These are phyloP conservation scores for Aspergillus latus DNA, from an alignment of 2,329 filamentous ascomycete genomes.

Conservation along the genomic window DNA sequence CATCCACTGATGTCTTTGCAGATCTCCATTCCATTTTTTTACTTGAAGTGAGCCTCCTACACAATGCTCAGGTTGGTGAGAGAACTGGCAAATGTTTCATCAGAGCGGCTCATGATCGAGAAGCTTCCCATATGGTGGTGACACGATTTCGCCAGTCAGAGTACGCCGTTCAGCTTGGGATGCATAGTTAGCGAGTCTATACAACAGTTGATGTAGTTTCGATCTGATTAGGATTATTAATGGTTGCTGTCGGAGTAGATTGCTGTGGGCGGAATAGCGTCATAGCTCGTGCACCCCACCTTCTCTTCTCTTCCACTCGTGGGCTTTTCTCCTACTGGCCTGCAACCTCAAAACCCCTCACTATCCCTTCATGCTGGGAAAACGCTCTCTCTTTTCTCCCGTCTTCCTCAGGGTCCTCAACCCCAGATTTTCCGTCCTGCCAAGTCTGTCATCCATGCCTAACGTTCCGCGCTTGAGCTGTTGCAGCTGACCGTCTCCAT, in stretches of 20 bases:
- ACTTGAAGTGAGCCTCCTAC: too few relatives aligned
- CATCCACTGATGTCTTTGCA: too few relatives aligned
- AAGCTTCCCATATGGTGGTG: too few relatives aligned
- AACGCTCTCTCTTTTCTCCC: constrained; percentile 17
- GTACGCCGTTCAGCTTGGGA: too few relatives aligned
- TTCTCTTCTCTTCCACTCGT: constrained; percentile 1
- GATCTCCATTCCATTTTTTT: too few relatives aligned
- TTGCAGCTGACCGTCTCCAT: constrained; percentile 15
- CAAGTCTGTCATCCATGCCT: constrained; percentile 17
- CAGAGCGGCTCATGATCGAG: too few relatives aligned
- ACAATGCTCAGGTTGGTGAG: too few relatives aligned
- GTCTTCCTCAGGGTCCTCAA: constrained; percentile 27
- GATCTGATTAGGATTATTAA: not conserved
- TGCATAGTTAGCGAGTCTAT: too few relatives aligned
- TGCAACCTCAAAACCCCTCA: constrained; percentile 4
- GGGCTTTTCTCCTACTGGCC: constrained; percentile 13
- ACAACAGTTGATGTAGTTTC: not conserved
- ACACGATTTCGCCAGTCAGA: too few relatives aligned
- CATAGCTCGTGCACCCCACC: constrained; percentile 19
- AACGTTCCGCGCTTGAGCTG: not conserved
- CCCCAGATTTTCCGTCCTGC: constrained; percentile 21
- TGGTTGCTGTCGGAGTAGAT: not conserved
- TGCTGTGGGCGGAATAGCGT: constrained; percentile 18
- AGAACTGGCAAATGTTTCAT: too few relatives aligned
- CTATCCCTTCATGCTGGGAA: constrained; percentile 27